Evolutionary conservation across 176 grass and related monocot species (phyloP).

Genomic region (Hsuehochloa calcarea): DNA sequence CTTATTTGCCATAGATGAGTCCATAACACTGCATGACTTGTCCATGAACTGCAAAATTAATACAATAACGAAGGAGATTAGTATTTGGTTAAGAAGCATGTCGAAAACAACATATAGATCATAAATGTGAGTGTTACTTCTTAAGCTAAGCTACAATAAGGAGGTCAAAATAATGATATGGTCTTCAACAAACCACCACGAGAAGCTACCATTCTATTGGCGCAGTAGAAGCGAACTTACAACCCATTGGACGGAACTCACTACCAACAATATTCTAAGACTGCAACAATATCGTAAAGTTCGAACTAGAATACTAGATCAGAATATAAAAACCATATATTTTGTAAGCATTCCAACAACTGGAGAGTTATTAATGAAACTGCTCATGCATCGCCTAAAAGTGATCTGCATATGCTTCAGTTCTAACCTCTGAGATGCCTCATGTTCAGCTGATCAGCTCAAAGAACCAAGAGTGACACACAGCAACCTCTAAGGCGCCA

Average conservation of each 20-base stretch:
- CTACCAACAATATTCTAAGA: background rate
- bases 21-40: constrained; percentile 61
- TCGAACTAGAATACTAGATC: background rate
- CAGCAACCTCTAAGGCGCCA: background rate
- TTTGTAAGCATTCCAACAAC: background rate
- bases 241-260: background rate
- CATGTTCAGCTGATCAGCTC: background rate
- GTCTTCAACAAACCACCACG: background rate
- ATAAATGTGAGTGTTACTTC: background rate
- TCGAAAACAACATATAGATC: background rate
- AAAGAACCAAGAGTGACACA: background rate
- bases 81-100: background rate
- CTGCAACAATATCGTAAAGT: background rate
- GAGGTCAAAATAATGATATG: background rate
- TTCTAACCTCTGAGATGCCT: background rate
- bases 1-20: constrained; percentile 53
- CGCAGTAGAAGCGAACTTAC: background rate
- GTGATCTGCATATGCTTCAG: background rate
- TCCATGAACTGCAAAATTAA: constrained; percentile 54
- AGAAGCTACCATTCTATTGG: background rate
- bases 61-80: background rate
- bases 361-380: background rate
- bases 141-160: background rate
- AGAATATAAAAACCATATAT: background rate
- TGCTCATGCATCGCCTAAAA: background rate